phyloP scores from a whole-genome alignment of 2,329 filamentous ascomycete genomes.

The Fusarium sp. region DNA sequence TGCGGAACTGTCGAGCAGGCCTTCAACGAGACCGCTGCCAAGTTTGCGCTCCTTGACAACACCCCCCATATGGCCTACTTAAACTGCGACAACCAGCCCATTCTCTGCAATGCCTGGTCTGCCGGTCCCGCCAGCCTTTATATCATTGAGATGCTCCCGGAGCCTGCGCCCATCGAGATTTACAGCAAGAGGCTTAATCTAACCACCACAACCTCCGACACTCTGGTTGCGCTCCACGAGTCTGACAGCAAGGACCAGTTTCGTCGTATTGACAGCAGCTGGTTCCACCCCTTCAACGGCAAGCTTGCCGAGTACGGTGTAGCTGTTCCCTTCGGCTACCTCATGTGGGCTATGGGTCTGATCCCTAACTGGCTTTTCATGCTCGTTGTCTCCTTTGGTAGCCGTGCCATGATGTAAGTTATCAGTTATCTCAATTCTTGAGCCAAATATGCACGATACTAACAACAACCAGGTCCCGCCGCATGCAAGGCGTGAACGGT shows the following conservation, averaged over 20 bases:
- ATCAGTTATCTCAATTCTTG: constrained; percentile 53
- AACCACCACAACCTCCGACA: constrained; percentile 74
- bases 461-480: constrained; percentile 54
- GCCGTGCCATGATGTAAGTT: constrained; percentile 81
- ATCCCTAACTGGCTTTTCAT: constrained; percentile 83
- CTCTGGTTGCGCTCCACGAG: constrained; percentile 70
- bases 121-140: constrained; percentile 73
- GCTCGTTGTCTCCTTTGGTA: constrained; percentile 79
- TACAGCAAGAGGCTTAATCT: constrained; percentile 76
- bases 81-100: constrained; percentile 79
- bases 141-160: constrained; percentile 75
- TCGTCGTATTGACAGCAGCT: constrained; percentile 58
- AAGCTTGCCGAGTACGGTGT: constrained; percentile 71
- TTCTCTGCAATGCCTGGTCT: constrained; percentile 82
- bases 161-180: constrained; percentile 72
- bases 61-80: constrained; percentile 76
- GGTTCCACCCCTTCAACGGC: constrained; percentile 85
- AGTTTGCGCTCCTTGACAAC: constrained; percentile 71
- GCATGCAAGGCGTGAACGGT: constrained; percentile 47
- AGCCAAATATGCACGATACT: constrained; percentile 32
- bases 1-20: constrained; percentile 74
- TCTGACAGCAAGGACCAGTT: constrained; percentile 63
- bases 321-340: constrained; percentile 73
- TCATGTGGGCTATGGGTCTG: constrained; percentile 74
- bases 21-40: constrained; percentile 73